Evolutionary conservation across 1,284 basidiomycete species (phyloP).

Genomic region (Cryptococcus sp.): DNA sequence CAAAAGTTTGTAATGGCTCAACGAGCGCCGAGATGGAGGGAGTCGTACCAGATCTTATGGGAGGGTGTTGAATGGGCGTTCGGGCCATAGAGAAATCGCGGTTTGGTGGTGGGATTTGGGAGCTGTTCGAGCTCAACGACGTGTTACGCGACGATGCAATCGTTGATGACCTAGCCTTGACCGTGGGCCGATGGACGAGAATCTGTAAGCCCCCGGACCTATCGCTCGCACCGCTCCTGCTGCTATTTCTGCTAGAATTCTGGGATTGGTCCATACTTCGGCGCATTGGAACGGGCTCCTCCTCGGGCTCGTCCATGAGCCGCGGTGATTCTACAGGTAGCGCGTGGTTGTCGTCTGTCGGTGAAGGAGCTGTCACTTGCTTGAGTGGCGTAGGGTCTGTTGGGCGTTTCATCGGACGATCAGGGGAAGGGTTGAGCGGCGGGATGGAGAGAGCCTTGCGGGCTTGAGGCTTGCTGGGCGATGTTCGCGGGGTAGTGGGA

Average conservation of each 20-base stretch:
- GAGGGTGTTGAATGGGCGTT: neutral
- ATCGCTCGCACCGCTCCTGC: neutral
- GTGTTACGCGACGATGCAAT: neutral
- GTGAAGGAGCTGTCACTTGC: slow-evolving; percentile 9
- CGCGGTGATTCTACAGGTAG: slow-evolving; percentile 14
- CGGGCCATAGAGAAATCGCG: slow-evolving; percentile 1
- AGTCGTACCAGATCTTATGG: slow-evolving; percentile 14
- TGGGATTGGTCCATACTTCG: neutral
- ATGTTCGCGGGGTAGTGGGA: slow-evolving; percentile 14
- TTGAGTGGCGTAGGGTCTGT: slow-evolving; percentile 35
- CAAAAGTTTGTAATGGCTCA: slow-evolving; percentile 7
- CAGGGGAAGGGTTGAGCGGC: slow-evolving; percentile 4
- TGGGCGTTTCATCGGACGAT: slow-evolving; percentile 20
- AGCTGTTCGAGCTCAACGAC: neutral
- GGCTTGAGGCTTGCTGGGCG: slow-evolving; percentile 7
- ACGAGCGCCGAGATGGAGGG: slow-evolving; percentile 21
- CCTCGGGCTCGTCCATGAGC: slow-evolving; percentile 17
- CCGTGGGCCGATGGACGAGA: slow-evolving; percentile 11
- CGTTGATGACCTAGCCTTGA: slow-evolving; percentile 1
- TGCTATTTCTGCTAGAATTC: slow-evolving; percentile 6
- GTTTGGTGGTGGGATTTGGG: neutral
- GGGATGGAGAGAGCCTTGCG: slow-evolving; percentile 5
- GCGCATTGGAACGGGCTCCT: neutral
- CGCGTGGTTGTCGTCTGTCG: neutral
- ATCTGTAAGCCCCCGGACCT: slow-evolving; percentile 5